A percentile compares a stretch with the other conserved stretches of the same genome.
phyloP scores from a whole-genome alignment of 2,329 filamentous ascomycete species.

The Cytospora piceae region DNA sequence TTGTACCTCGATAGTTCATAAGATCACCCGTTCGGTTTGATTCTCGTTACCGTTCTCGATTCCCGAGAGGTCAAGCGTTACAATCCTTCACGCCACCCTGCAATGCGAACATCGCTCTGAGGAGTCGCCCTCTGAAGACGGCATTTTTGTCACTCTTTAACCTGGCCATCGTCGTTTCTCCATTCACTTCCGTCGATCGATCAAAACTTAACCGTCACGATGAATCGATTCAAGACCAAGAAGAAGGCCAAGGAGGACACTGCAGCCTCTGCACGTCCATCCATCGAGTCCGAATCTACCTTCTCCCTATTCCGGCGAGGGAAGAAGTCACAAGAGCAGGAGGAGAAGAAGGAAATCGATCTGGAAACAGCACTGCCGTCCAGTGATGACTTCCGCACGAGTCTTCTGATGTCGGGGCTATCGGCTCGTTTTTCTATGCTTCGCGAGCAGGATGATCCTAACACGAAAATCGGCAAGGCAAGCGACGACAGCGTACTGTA shows the following conservation, averaged over 20 bases:
- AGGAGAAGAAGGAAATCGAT: constrained; percentile 70
- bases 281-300: constrained; percentile 57
- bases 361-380: constrained; percentile 75
- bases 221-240: constrained; percentile 79
- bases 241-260: constrained; percentile 68
- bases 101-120: constrained; percentile 17
- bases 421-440: constrained; percentile 97
- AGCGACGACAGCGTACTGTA: constrained; percentile 92
- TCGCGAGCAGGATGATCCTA: constrained; percentile 89
- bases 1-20: constrained; percentile 9
- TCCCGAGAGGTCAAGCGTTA: neutral
- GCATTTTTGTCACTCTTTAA: neutral
- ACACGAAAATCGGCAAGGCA: constrained; percentile 86
- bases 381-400: constrained; percentile 90
- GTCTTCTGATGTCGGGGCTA: constrained; percentile 91
- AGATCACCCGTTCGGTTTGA: neutral
- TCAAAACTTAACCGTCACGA: constrained; percentile 41
- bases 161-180: neutral
- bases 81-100: neutral
- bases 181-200: constrained; percentile 14
- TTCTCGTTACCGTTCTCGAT: neutral
- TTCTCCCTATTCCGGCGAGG: constrained; percentile 60
- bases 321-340: constrained; percentile 59
- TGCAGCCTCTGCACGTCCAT: constrained; percentile 44
- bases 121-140: constrained; percentile 19